Evolutionary conservation across 495 filamentous ascomycete genomes (phyloP).

Genomic region (Talaromyces adpressus): DNA sequence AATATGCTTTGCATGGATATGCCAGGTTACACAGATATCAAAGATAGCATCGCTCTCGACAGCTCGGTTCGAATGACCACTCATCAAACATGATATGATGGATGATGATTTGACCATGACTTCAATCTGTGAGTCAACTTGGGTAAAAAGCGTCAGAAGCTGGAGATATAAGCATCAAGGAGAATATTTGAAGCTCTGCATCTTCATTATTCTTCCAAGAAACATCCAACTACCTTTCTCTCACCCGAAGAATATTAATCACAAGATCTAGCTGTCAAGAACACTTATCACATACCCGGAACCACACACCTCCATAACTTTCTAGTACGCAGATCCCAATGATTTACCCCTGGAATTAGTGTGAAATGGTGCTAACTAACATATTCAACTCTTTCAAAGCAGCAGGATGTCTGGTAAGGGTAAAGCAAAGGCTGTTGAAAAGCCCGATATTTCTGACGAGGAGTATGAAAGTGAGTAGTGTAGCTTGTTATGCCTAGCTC

Average conservation of each 20-base stretch:
- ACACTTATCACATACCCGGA: too few species aligned
- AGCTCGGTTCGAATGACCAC: background rate
- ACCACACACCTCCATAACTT: too few species aligned
- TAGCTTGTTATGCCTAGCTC: too few species aligned
- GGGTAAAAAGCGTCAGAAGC: background rate
- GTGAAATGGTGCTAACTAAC: too few species aligned
- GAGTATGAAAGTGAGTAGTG: too few species aligned
- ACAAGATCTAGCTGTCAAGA: background rate
- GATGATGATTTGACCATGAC: background rate
- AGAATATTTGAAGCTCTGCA: background rate
- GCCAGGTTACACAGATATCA: background rate
- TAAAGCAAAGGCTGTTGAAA: too few species aligned
- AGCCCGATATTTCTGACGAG: too few species aligned
- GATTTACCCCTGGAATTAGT: too few species aligned
- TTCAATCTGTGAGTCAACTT: background rate
- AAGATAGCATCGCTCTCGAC: background rate
- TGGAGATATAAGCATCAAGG: background rate
- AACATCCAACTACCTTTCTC: background rate
- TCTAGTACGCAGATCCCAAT: too few species aligned
- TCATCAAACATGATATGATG: too few species aligned
- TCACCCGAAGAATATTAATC: background rate
- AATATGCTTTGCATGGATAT: background rate
- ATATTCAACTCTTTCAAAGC: too few species aligned
- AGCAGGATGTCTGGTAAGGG: too few species aligned
- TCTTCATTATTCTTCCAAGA: background rate